Percentiles rank a stretch among this genome's conserved stretches.
Evolutionary conservation across 176 grass and related monocot species (phyloP).

Genomic region (Panicum miliaceum): DNA sequence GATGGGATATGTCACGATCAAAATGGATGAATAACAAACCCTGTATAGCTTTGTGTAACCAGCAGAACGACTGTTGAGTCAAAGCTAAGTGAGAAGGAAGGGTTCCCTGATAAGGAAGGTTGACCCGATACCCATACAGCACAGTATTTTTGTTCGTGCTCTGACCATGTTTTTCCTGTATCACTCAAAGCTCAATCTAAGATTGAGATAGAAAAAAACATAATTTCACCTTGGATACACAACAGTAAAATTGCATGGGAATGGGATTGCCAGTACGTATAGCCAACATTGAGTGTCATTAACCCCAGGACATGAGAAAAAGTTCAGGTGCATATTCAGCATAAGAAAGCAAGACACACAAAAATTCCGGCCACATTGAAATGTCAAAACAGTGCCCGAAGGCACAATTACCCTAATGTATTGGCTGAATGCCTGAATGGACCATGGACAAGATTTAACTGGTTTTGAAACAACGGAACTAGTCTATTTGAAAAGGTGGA

Average conservation of each 20-base stretch:
- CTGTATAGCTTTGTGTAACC: no score
- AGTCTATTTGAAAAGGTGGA: not conserved
- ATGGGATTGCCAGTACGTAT: not conserved
- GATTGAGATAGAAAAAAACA: not conserved
- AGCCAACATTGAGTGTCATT: not conserved
- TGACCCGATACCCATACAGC: no score
- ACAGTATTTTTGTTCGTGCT: no score
- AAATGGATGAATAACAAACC: no score
- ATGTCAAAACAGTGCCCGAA: not conserved
- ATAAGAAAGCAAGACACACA: not conserved
- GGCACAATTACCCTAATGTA: not conserved
- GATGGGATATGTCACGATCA: no score
- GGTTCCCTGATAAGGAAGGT: no score
- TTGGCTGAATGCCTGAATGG: slow-evolving; percentile 4
- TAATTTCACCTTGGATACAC: not conserved
- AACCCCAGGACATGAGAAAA: not conserved
- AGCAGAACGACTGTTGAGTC: no score
- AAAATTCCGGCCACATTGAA: not conserved
- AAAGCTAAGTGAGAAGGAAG: no score
- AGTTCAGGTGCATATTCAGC: not conserved
- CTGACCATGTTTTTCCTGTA: no score
- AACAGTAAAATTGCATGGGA: not conserved
- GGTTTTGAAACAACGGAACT: not conserved
- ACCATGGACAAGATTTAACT: slow-evolving; percentile 3
- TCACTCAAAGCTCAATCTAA: not conserved